Evolutionary conservation across 2,329 filamentous ascomycete species (phyloP).

Genomic region (Fusarium globosum): DNA sequence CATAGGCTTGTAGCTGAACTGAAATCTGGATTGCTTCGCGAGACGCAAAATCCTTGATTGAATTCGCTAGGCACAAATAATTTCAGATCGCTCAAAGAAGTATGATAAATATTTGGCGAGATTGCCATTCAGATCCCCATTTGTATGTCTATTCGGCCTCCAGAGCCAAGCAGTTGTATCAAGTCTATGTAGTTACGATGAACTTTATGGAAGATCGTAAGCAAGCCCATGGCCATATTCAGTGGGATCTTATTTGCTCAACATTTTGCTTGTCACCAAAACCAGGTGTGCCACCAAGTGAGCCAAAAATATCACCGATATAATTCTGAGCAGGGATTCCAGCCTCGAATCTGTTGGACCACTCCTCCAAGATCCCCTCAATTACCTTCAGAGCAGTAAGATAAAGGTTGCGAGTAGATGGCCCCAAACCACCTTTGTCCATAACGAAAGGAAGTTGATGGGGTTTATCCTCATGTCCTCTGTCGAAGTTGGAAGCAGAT

Average conservation of each 20-base stretch:
- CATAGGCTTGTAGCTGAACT: too few species aligned
- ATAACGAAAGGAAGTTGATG: constrained; percentile 36
- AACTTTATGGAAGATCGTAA: neutral
- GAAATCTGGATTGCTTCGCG: neutral
- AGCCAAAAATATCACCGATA: constrained; percentile 36
- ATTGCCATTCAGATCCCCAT: too few species aligned
- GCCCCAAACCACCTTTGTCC: constrained; percentile 34
- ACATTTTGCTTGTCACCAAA: constrained; percentile 21
- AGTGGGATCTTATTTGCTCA: constrained; percentile 2
- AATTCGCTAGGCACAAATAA: accelerated
- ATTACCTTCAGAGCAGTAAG: constrained; percentile 22
- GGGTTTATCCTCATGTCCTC: constrained; percentile 29
- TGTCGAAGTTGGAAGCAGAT: constrained; percentile 38
- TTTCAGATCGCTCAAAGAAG: too few species aligned
- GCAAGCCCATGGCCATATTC: too few species aligned
- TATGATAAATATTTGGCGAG: too few species aligned
- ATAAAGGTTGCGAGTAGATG: constrained; percentile 35
- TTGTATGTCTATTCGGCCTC: neutral
- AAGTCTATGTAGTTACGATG: neutral
- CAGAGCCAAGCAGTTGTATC: neutral
- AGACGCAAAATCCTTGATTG: too few species aligned
- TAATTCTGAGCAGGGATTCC: constrained; percentile 23
- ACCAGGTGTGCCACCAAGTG: constrained; percentile 26
- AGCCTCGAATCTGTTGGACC: constrained; percentile 21
- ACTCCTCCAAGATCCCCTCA: constrained; percentile 17